Percentiles rank a stretch among this genome's conserved stretches.
Conservation (phyloP, 306 rosid species). For the Macrotyloma uniflorum region DNA sequence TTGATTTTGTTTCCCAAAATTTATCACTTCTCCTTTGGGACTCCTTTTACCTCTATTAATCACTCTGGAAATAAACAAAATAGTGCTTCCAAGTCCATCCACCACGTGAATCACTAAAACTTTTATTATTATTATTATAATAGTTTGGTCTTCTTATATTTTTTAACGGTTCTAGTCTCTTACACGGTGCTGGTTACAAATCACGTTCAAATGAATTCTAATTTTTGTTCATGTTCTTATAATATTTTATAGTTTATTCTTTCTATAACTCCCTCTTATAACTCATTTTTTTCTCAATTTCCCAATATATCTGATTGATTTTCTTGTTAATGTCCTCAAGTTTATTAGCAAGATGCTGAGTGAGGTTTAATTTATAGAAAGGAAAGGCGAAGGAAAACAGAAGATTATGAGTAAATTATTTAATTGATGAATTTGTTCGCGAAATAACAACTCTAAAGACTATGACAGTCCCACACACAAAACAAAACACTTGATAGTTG, state of each 20-base stretch:
- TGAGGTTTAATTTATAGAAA: not conserved
- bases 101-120: not conserved
- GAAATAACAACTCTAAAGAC: not conserved
- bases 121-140: not conserved
- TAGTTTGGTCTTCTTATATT: too few relatives aligned
- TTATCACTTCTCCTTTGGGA: not conserved
- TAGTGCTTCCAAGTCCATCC: not conserved
- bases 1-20: not conserved
- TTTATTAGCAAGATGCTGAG: not conserved
- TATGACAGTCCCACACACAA: not conserved
- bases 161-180: too few relatives aligned
- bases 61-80: slow-evolving; percentile 14
- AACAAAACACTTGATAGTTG: not conserved
- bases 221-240: too few relatives aligned
- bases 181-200: too few relatives aligned
- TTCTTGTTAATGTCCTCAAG: not conserved
- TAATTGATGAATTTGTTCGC: not conserved
- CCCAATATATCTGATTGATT: not conserved
- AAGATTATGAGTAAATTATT: slow-evolving; percentile 4
- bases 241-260: too few relatives aligned
- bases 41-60: not conserved
- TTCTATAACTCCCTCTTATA: too few relatives aligned
- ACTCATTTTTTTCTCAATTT: too few relatives aligned
- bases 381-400: not conserved
- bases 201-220: too few relatives aligned